Base-by-base conservation (phyloP, 306 rosid genomes). In the Dalbergia cultrata region DNA sequence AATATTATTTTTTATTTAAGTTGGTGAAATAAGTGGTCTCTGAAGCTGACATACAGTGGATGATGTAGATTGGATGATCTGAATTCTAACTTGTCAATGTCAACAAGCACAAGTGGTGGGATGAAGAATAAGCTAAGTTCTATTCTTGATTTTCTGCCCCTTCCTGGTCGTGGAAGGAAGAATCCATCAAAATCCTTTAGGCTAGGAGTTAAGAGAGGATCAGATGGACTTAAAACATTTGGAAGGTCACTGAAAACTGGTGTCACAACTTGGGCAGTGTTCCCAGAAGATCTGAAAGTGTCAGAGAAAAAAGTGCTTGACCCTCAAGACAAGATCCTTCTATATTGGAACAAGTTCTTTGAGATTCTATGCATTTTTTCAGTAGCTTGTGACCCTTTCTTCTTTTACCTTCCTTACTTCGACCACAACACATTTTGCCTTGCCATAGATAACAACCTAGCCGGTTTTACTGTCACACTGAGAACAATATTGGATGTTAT, bases 331-430 rank as follows among this genome's bases (percentile, higher is more conserved):
- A 95, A 87, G 88, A 86, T 80, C 65, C 97, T 95, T 77, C 76
- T 93, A 12, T 53, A 89, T 21, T 95, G 98, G 97, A 93, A 91
- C 63, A 93, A 87, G 86, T 83, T 91, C 18, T 93, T 95, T 34
- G 99, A 93, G 81, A 75, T 95, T 49, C 78, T 89, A 5, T 91
- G 98, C 74, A 93, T 95, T 81, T 57, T 91, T 59, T 89, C 99
- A 4, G 86, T 95, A 13, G 89, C 97, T 60, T 74, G 88, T 67
- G 99, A 95, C 82, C 99, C 99, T 5, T 81, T 95, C 66, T 95
- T 95, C 80, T 93, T 95, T 72, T 95, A 90, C 21, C 95, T 93
- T 71, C 99, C 98, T 22, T 87, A 91, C 75, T 91, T 95, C 85
- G 83, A 90, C 80, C 87, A 79, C 37, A 84, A 49, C 41, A 86